Percentiles rank a stretch among this genome's conserved stretches.
These are phyloP conservation scores for Bryoerythrophyllum caledonicum DNA, from an alignment of 225 moss, liverwort and hornwort species.

Conservation along the genomic window DNA sequence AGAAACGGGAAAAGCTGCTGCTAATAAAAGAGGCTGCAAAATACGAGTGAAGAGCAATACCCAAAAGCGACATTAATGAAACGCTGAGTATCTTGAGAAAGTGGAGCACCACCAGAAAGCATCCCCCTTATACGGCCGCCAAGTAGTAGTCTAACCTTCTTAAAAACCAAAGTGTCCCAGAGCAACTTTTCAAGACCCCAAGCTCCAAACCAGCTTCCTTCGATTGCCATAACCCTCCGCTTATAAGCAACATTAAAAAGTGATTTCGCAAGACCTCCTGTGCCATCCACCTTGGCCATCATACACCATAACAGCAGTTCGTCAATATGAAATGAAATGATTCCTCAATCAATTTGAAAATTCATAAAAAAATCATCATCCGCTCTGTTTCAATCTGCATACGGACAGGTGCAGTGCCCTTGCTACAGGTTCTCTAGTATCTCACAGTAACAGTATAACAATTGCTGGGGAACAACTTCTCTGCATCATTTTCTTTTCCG, in stretches of 20 bases:
- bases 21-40: background rate
- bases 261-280: constrained; percentile 60
- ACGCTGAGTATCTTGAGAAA: constrained; percentile 90
- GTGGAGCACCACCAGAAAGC: constrained; percentile 90
- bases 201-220: constrained; percentile 91
- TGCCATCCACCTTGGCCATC: constrained; percentile 56
- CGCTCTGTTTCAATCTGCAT: background rate
- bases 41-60: constrained; percentile 30
- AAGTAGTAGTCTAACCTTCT: constrained; percentile 72
- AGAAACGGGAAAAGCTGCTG: constrained; percentile 1
- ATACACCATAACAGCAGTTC: background rate
- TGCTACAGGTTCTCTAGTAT: background rate
- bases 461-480: background rate
- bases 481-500: background rate
- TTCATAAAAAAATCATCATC: background rate
- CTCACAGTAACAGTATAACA: constrained; percentile 8
- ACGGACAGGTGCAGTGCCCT: background rate
- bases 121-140: constrained; percentile 85
- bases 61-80: constrained; percentile 97
- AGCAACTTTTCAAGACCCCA: constrained; percentile 71
- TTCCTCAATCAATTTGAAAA: background rate
- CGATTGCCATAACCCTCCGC: constrained; percentile 77
- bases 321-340: constrained; percentile 10
- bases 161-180: constrained; percentile 79
- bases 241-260: constrained; percentile 79